phyloP scores from a whole-genome alignment of 2,329 filamentous ascomycete genomes.

The Colletotrichum sp. region DNA sequence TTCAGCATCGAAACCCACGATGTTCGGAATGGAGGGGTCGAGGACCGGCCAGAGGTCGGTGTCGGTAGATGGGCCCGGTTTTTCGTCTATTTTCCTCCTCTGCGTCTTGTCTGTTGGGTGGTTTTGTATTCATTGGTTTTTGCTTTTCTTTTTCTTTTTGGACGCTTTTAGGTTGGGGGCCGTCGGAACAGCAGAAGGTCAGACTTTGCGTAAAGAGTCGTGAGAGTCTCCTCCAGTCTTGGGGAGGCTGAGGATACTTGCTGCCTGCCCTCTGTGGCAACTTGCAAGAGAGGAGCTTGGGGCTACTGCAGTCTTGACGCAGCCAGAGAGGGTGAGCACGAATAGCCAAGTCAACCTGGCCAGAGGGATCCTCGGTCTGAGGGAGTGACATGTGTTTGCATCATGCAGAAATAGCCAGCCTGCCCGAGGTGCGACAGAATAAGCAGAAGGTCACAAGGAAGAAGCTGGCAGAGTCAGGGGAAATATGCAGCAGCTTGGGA shows the following conservation, averaged over 20 bases:
- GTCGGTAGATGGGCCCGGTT: background rate
- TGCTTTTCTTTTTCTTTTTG: background rate
- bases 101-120: background rate
- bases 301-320: background rate
- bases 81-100: background rate
- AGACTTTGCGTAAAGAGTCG: background rate
- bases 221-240: too few species aligned
- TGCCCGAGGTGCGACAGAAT: background rate
- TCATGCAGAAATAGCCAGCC: background rate
- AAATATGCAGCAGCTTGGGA: background rate
- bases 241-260: too few species aligned
- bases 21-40: conserved; percentile 40
- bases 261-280: background rate
- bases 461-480: conserved; percentile 3
- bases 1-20: conserved; percentile 51
- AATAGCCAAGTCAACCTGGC: background rate
- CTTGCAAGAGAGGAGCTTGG: background rate
- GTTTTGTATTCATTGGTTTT: background rate
- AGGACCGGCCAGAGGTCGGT: background rate
- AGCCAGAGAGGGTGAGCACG: background rate
- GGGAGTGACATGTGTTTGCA: background rate
- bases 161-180: background rate
- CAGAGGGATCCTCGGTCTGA: background rate
- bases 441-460: background rate
- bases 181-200: background rate